Evolutionary conservation across 116 monocot genomes (phyloP), one percentile per base, ranked within the genome.

Genomic region (Trichopus zeylanicus): DNA sequence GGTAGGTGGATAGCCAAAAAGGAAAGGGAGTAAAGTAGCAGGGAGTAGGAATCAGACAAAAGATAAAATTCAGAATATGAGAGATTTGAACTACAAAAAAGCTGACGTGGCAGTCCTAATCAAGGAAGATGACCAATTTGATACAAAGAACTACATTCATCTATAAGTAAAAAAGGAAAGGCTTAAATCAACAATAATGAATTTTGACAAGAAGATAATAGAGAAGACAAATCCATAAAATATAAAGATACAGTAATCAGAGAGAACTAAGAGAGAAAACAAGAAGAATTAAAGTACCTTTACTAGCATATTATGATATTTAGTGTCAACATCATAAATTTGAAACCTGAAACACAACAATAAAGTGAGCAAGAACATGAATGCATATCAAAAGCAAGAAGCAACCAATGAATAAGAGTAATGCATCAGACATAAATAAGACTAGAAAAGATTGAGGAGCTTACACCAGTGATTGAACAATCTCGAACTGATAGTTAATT

Each of bases 401-500:
- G 15, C 18, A 28, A 54, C 35, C 0, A 0, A 51, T 26, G 27
- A 64, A 63, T 4, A 70, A 56, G 47, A 24, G 38, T 31, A 22
- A n/a, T 18, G 60, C 57, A n/a, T n/a, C n/a, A n/a, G n/a, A n/a
- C n/a, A n/a, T n/a, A n/a, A n/a, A n/a, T n/a, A n/a, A n/a, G 33
- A 33, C 59, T 51, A 10, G 20, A 20, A 16, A 69, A 26, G 29
- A 54, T 58, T 37, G 33, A 57, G 34, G 56, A 65, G 64, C 68
- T 73, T 80, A 88, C 88, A 83, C 49, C 63, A 88, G 57, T 57
- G 52, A 63, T 31, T 88, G 88, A 23, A 88, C 72, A 62, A 74
- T 80, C 74, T 88, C 88, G 67, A 88, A 88, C 53, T 84, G 84
- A 51, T 84, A 88, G 56, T 60, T 74, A 55, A 88, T 66, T 48